Conservation (phyloP, 768 basidiomycete genomes). For the Suillus subalutaceus region DNA sequence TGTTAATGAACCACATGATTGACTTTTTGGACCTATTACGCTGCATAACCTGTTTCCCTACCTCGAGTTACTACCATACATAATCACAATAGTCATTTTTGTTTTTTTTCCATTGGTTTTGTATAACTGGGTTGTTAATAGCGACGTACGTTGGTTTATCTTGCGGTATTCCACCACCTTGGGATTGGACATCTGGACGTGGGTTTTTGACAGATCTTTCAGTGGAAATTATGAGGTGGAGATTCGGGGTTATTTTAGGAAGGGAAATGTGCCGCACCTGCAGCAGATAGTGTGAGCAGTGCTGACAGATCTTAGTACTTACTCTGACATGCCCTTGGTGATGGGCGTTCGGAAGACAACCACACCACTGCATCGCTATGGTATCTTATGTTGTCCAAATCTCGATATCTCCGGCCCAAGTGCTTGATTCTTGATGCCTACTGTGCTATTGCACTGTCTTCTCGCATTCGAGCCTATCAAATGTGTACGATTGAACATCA, state of each 20-base stretch:
- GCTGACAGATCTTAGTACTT: not conserved
- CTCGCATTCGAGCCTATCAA: not conserved
- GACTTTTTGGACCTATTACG: not conserved
- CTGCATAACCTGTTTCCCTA: not conserved
- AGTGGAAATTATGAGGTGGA: not conserved
- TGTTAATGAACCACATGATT: not conserved
- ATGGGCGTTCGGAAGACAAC: not conserved
- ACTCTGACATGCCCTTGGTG: not conserved
- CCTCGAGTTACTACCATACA: not conserved
- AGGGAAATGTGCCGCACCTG: not conserved
- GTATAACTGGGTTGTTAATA: too few relatives aligned
- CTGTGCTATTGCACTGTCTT: not conserved
- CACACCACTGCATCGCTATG: not conserved
- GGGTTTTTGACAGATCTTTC: not conserved
- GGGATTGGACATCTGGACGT: not conserved
- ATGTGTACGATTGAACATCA: not conserved
- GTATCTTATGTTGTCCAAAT: too few relatives aligned
- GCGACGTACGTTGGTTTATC: not conserved
- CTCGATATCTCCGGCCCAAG: not conserved
- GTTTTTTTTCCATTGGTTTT: too few relatives aligned
- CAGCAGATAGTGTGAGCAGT: not conserved
- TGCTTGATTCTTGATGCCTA: not conserved
- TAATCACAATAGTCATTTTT: not conserved
- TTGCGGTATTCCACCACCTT: not conserved
- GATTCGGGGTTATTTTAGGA: not conserved